Percentiles rank a stretch among this genome's conserved stretches.
phyloP scores from a whole-genome alignment of 495 filamentous ascomycete genomes.

The Penicillium herquei region DNA sequence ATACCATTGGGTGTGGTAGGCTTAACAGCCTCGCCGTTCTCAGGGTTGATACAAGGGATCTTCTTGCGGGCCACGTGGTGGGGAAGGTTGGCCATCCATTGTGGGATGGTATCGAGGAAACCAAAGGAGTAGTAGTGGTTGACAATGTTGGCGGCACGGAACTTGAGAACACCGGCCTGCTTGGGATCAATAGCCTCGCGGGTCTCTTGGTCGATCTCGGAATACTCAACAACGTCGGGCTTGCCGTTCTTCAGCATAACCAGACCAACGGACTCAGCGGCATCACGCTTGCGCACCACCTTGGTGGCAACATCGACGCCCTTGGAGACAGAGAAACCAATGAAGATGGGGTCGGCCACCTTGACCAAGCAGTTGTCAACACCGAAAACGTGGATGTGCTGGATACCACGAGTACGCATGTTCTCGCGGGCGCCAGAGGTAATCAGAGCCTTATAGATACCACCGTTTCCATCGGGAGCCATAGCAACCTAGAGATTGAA shows the following conservation, averaged over 20 bases:
- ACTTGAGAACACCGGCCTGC: constrained; percentile 81
- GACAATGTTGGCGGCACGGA: constrained; percentile 98
- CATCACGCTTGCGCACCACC: constrained; percentile 96
- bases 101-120: constrained; percentile 87
- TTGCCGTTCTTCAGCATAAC: constrained; percentile 94
- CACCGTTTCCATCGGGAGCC: constrained; percentile 97
- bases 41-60: constrained; percentile 80
- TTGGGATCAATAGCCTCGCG: constrained; percentile 87
- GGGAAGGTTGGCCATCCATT: constrained; percentile 79
- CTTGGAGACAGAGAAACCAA: constrained; percentile 87
- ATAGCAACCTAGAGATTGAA: constrained; percentile 65
- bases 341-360: constrained; percentile 93
- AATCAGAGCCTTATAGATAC: constrained; percentile 91
- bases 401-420: constrained; percentile 82
- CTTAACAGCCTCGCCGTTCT: constrained; percentile 77
- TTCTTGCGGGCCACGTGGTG: constrained; percentile 98
- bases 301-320: constrained; percentile 96
- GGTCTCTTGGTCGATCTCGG: constrained; percentile 85
- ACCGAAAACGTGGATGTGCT: constrained; percentile 97
- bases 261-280: constrained; percentile 92
- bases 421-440: constrained; percentile 79
- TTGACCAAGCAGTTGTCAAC: constrained; percentile 99
- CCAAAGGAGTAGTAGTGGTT: constrained; percentile 99
- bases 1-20: constrained; percentile 94
- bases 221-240: constrained; percentile 98